Evolutionary conservation across 345 rosid species (phyloP), one percentile per base, ranked within the genome.

Genomic region (Aquilaria yunnanensis): DNA sequence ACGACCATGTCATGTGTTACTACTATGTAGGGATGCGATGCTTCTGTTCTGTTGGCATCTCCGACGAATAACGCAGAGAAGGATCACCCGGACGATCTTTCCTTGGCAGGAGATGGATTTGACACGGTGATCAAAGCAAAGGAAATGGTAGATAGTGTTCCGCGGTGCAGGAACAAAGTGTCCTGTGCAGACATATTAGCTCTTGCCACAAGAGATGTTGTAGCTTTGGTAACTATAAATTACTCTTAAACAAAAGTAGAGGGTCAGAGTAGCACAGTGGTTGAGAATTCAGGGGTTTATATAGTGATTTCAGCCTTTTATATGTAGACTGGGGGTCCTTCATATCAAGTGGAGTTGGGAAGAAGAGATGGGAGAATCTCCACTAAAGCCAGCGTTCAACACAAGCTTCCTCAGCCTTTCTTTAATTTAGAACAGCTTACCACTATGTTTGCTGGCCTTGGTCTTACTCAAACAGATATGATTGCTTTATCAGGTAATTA

Each of bases 161-260:
- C 98, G 1, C 59, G 60, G n/a, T 93, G 98, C 79, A 81, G 75
- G 64, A 90, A 87, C 83, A 89, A 76, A 80, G 98, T 93, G 52
- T 89, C 98, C 3, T 93, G 97, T 66, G 96, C 98, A 47, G 98
- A 93, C 69, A 87, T 93, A 56, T 74, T 93, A 34, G 96, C 93
- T 70, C 81, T 93, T 8, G 98, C 98, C 1, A 76, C 97, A 5
- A 81, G 96, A 75, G 98, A 92, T 49, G 93, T 87, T 62, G 51
- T 92, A 6, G 67, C 63, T 47, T 72, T 89, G 86, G 92, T 86
- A 78, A 12, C 56, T 11, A 32, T 4, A 5, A 16, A 16, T 16
- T 16, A 16, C 23, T 16, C 23, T 16, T 16, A 16, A 16, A 16
- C 23, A 16, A 16, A 16, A 37, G 43, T 37, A 37, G 2, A 8